Conservation (phyloP, 352 stramenopile genomes). For the Phytophthora tubulina region DNA sequence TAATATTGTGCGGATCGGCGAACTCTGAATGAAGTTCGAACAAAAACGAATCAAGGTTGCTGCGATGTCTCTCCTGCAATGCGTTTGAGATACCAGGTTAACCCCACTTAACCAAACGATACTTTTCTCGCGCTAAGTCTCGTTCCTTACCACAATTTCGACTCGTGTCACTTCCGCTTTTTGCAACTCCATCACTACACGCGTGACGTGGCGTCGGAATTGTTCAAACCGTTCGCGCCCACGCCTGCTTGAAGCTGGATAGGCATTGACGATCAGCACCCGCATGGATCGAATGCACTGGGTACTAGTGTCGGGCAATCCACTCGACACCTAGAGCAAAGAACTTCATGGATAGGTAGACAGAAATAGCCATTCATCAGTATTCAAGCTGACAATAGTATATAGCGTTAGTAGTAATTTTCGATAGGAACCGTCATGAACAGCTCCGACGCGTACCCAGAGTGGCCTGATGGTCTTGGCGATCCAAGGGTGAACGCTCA, state of each 20-base stretch:
- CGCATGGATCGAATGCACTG: constrained; percentile 51
- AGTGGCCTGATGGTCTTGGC: constrained; percentile 69
- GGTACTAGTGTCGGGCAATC: not conserved
- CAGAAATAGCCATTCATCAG: constrained; percentile 15
- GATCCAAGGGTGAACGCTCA: constrained; percentile 47
- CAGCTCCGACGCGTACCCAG: constrained; percentile 53
- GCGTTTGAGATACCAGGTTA: not conserved
- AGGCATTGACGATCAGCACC: constrained; percentile 80
- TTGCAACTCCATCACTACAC: constrained; percentile 65
- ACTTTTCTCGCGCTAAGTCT: too few species aligned
- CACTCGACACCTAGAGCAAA: not conserved
- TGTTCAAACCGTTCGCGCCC: constrained; percentile 55
- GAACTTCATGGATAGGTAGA: not conserved
- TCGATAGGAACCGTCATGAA: constrained; percentile 15
- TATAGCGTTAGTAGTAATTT: not conserved
- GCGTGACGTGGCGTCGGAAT: constrained; percentile 63
- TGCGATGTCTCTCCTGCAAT: constrained; percentile 64
- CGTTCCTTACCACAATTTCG: constrained; percentile 61
- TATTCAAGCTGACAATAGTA: not conserved
- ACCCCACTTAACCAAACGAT: too few species aligned
- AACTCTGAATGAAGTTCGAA: constrained; percentile 85
- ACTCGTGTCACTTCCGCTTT: constrained; percentile 69
- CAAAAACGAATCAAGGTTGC: constrained; percentile 76
- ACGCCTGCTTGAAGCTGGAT: constrained; percentile 50
- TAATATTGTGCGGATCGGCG: constrained; percentile 67